phyloP scores from a whole-genome alignment of 2,329 filamentous ascomycete genomes.

The Phaeomoniella chlamydospora region DNA sequence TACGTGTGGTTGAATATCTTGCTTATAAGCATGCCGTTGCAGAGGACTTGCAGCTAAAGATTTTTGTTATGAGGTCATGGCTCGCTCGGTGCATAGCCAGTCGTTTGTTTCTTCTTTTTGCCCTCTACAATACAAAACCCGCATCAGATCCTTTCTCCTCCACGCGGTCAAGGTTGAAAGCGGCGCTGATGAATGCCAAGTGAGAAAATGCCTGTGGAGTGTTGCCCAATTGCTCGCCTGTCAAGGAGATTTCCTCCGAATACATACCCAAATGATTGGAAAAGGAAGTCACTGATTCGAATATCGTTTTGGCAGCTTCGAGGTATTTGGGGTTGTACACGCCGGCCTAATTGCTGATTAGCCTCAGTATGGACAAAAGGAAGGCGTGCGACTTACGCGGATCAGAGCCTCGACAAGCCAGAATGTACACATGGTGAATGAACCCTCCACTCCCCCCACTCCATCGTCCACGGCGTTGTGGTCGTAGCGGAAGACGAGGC shows the following conservation, averaged over 20 bases:
- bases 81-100: too few relatives aligned
- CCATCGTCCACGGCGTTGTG: slow-evolving; percentile 55
- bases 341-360: slow-evolving; percentile 2
- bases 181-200: slow-evolving; percentile 59
- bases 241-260: slow-evolving; percentile 61
- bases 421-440: slow-evolving; percentile 71
- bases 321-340: slow-evolving; percentile 15
- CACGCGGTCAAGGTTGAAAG: slow-evolving; percentile 55
- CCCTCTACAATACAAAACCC: too few relatives aligned
- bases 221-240: slow-evolving; percentile 65
- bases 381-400: slow-evolving; percentile 35
- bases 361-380: neutral
- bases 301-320: slow-evolving; percentile 46
- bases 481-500: slow-evolving; percentile 63
- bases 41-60: too few relatives aligned
- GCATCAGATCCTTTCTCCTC: slow-evolving; percentile 1
- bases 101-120: too few relatives aligned
- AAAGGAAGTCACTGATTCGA: slow-evolving; percentile 66
- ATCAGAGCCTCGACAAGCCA: slow-evolving; percentile 71
- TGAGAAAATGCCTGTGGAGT: slow-evolving; percentile 70
- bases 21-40: too few relatives aligned
- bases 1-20: too few relatives aligned
- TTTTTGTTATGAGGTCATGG: too few relatives aligned
- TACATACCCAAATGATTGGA: slow-evolving; percentile 68
- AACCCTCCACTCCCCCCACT: slow-evolving; percentile 59